Evolutionary conservation across 306 rosid genomes (phyloP).

Genomic region (Prunus padus): DNA sequence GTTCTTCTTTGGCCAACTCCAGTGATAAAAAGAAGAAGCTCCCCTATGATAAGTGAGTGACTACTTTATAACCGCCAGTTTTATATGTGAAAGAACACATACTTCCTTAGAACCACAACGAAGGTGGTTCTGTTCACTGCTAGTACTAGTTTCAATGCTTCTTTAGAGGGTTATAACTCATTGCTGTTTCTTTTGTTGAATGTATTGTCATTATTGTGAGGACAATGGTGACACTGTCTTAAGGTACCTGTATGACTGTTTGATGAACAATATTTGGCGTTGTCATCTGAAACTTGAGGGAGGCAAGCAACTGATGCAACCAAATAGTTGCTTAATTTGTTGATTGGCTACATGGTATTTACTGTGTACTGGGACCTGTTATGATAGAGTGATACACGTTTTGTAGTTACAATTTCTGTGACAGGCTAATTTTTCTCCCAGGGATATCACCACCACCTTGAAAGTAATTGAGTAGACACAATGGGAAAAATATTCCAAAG

Average conservation of each 20-base stretch:
- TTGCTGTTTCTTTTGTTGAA: not conserved
- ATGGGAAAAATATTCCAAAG: not conserved
- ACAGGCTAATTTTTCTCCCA: not conserved
- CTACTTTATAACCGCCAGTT: not conserved
- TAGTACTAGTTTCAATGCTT: not conserved
- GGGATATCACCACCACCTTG: not conserved
- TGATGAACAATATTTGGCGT: not conserved
- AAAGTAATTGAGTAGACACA: not conserved
- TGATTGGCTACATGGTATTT: not conserved
- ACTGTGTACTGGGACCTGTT: no score
- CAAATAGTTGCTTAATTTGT: not conserved
- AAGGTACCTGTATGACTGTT: not conserved
- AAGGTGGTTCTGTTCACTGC: not conserved
- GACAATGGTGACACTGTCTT: not conserved
- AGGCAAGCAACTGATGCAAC: not conserved
- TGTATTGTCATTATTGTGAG: not conserved
- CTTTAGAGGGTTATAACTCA: not conserved
- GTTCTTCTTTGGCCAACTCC: slow-evolving; percentile 37
- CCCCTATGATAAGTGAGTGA: slow-evolving; percentile 74
- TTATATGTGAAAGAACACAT: not conserved
- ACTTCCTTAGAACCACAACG: not conserved
- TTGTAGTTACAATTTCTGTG: not conserved
- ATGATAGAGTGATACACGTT: not conserved
- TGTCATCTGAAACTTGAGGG: not conserved
- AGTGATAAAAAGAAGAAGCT: slow-evolving; percentile 46